These are phyloP conservation scores for Fusarium nanum DNA, from an alignment of 2,329 filamentous ascomycete genomes.

Conservation along the genomic window DNA sequence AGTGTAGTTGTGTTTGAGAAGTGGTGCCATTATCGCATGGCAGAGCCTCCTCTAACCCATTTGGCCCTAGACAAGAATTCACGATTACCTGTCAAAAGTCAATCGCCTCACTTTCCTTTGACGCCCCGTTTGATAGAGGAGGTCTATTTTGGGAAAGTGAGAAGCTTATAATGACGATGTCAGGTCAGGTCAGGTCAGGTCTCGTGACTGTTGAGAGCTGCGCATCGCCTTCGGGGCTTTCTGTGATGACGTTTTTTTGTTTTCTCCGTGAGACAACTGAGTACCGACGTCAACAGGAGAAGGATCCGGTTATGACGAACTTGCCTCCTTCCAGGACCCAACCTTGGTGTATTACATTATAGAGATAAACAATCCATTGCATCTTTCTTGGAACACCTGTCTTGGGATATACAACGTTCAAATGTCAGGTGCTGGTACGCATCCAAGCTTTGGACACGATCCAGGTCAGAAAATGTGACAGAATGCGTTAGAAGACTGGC, in stretches of 20 bases:
- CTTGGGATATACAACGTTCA: not conserved
- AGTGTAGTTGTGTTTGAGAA: slow-evolving; percentile 1
- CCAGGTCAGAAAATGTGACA: too few relatives aligned
- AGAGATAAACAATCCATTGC: not conserved
- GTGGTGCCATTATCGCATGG: slow-evolving; percentile 26
- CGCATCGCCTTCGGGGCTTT: not conserved
- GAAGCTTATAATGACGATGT: not conserved
- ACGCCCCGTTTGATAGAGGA: slow-evolving; percentile 20
- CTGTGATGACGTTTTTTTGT: not conserved
- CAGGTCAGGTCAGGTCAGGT: not conserved
- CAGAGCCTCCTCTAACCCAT: slow-evolving; percentile 37
- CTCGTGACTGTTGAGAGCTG: slow-evolving; percentile 1
- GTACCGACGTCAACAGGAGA: not conserved
- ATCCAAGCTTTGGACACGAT: not conserved
- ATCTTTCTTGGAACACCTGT: not conserved
- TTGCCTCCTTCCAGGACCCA: not conserved
- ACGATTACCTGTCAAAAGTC: slow-evolving; percentile 10
- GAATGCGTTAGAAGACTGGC: not conserved
- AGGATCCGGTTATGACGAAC: not conserved
- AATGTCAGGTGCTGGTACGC: too few relatives aligned
- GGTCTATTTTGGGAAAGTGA: not conserved
- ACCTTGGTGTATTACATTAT: not conserved
- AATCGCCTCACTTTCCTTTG: slow-evolving; percentile 26
- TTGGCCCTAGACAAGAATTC: slow-evolving; percentile 29
- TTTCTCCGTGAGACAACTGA: not conserved